Conservation (phyloP, 2,329 filamentous ascomycete species). For the Tolypocladium sp. region DNA sequence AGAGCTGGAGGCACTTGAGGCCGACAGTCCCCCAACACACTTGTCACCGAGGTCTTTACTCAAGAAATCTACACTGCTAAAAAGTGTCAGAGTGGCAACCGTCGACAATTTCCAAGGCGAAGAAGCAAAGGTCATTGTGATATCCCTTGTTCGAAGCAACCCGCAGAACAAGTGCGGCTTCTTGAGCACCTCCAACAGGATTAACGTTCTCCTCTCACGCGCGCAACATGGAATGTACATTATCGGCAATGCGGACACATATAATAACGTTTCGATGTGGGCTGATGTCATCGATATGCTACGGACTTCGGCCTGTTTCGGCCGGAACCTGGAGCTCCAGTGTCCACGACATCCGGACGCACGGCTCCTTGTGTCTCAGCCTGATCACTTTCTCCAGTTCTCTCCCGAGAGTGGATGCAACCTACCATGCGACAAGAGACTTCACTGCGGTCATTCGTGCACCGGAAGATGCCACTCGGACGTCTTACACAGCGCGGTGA, state of each 20-base stretch:
- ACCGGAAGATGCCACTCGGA: constrained; percentile 36
- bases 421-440: constrained; percentile 37
- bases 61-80: constrained; percentile 27
- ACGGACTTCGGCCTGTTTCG: constrained; percentile 32
- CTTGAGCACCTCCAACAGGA: constrained; percentile 53
- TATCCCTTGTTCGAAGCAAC: constrained; percentile 67
- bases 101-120: constrained; percentile 75
- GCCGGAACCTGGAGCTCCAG: constrained; percentile 38
- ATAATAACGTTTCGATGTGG: constrained; percentile 54
- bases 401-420: constrained; percentile 56
- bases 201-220: constrained; percentile 60
- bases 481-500: constrained; percentile 33
- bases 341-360: constrained; percentile 53
- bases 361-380: constrained; percentile 36
- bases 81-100: constrained; percentile 49
- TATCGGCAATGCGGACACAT: constrained; percentile 57
- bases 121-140: constrained; percentile 60
- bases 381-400: constrained; percentile 47
- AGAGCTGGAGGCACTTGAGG: constrained; percentile 33
- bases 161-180: constrained; percentile 50
- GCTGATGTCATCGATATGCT: constrained; percentile 45
- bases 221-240: constrained; percentile 64
- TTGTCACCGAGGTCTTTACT: constrained; percentile 5
- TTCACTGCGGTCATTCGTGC: constrained; percentile 40
- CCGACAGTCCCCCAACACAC: neutral